A percentile compares a stretch with the other conserved stretches of the same genome.
Conservation (phyloP, 257 asterid species). For the Penstemon eatonii region DNA sequence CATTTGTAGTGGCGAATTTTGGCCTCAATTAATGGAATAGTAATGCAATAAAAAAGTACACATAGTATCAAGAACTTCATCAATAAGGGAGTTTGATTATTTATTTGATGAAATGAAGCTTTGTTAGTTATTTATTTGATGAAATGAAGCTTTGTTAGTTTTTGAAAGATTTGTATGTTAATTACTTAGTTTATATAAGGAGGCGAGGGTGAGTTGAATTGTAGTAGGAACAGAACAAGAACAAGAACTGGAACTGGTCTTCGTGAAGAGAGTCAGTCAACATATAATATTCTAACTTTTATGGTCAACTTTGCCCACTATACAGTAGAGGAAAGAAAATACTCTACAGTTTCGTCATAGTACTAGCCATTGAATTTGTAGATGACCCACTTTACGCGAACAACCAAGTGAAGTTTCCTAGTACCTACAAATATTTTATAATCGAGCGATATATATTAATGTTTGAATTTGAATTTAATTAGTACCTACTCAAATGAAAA, state of each 20-base stretch:
- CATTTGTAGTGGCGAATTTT: constrained; percentile 61
- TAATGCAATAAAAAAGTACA: not conserved
- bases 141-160: not conserved
- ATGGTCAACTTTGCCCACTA: not conserved
- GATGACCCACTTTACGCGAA: no score
- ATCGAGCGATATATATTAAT: no score
- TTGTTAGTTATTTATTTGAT: not conserved
- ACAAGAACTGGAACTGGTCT: not conserved
- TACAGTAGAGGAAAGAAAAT: no score
- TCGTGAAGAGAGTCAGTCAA: not conserved
- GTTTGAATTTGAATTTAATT: no score
- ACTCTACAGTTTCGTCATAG: no score
- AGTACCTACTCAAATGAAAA: no score
- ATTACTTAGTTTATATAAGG: no score
- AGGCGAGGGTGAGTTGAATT: no score
- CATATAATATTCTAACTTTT: no score
- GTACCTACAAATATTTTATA: no score
- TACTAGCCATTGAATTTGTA: no score
- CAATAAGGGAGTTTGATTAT: not conserved
- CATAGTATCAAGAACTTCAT: constrained; percentile 10
- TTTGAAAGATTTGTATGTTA: not conserved
- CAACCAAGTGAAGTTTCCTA: no score
- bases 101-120: not conserved
- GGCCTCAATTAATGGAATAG: constrained; percentile 39
- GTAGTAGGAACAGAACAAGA: not conserved